Evolutionary conservation across 495 filamentous ascomycete genomes (phyloP), one percentile per base, ranked within the genome.

Genomic region (Elasticomyces elasticus): DNA sequence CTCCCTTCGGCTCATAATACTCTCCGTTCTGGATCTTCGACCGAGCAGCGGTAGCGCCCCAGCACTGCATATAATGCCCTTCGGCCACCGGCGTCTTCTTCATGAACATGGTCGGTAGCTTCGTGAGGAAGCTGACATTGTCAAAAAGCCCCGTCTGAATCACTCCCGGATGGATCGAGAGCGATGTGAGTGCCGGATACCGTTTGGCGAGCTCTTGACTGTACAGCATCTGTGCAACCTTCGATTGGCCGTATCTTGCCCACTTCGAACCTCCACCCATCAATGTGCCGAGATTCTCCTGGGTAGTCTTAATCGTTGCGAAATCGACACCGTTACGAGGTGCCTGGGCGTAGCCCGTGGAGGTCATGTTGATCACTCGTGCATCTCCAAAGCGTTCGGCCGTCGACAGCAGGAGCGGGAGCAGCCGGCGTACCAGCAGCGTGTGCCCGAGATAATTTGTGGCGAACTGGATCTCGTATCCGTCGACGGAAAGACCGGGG

Each of bases 151-250:
- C 47, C 5, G 55, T 58, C 13, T 45, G 27, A 1, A 52, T 40
- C 1, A 52, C 37, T 10, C 55, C 55, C 17, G 55, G 55, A 25
- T 58, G 47, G 17, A 52, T 20, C 1, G 55, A 44, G 1, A 59
- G 5, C 0, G 43, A 49, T 5, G 35, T 50, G 33, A 52, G 12
- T 9, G 62, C 60, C 7, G 45, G 51, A 1, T 72, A 61, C 23
- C 58, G 63, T 7, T 49, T 56, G 26, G 62, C 58, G 0, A 76
- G 64, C 20, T 71, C 63, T 24, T 61, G 65, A 0, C 68, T 59
- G 53, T 73, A 73, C 22, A 76, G 66, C 17, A 74, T 64, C 33
- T 74, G 72, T 15, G 71, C 70, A 10, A 76, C 58, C 51, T 76
- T 75, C 31, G 66, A 66, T 11, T 70, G 64, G 2, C 52, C 69